These are phyloP conservation scores for Rhodamnia argentea DNA, from an alignment of 345 rosid genomes.

Conservation along the genomic window DNA sequence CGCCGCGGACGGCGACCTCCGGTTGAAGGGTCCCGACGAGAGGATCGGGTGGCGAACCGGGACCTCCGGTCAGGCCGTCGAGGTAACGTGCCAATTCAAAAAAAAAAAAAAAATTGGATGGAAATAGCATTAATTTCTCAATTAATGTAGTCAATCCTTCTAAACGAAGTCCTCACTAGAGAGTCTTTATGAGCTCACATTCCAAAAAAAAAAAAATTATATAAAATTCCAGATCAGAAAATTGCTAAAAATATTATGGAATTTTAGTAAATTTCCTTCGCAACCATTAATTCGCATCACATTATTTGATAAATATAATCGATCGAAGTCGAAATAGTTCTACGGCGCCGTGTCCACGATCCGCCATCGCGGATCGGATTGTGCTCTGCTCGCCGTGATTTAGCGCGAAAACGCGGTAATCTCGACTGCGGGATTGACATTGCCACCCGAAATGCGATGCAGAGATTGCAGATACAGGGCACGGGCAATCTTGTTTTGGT, in stretches of 20 bases:
- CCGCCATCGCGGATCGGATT: not conserved
- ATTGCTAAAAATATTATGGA: not conserved
- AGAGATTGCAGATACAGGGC: slow-evolving; percentile 59
- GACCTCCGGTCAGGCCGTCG: slow-evolving; percentile 75
- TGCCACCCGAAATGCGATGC: slow-evolving; percentile 9
- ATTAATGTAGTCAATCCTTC: not conserved
- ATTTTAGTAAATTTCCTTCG: not conserved
- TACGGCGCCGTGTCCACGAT: not conserved
- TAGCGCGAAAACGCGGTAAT: not conserved
- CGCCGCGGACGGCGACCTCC: slow-evolving; percentile 61
- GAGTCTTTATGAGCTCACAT: not conserved
- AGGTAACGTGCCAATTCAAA: slow-evolving; percentile 32
- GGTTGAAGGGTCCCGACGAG: slow-evolving; percentile 39
- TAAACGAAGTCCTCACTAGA: not conserved
- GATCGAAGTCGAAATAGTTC: not conserved
- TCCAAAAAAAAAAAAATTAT: not conserved
- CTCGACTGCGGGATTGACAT: not conserved
- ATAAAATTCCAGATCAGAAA: not conserved
- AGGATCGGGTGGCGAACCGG: slow-evolving; percentile 73
- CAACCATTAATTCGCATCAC: not conserved
- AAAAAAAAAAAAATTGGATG: not conserved
- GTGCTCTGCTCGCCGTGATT: not conserved
- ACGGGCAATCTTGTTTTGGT: slow-evolving; percentile 67
- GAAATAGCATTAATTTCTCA: not conserved
- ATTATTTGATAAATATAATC: not conserved